Evolutionary conservation across 2,329 filamentous ascomycete species (phyloP).

Genomic region (Septoria petroselini): DNA sequence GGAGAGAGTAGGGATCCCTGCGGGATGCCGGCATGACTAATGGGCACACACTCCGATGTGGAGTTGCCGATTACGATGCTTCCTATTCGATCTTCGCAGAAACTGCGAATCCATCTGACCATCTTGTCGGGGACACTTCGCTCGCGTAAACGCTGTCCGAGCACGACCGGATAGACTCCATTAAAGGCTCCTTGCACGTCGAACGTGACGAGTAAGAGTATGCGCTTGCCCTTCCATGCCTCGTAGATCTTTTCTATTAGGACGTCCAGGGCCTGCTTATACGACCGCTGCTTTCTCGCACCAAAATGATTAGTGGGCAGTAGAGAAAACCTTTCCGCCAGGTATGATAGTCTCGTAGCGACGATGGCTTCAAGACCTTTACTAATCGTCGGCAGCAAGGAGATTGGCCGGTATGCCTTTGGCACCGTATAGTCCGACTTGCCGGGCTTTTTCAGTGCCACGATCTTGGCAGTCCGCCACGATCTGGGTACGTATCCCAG

Average conservation of each 20-base stretch:
- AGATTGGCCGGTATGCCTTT: constrained; percentile 33
- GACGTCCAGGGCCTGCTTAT: constrained; percentile 32
- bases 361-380: constrained; percentile 35
- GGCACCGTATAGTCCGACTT: constrained; percentile 33
- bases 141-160: background rate
- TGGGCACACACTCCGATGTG: background rate
- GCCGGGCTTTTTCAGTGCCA: background rate
- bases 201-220: background rate
- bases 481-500: background rate
- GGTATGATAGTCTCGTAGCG: constrained; percentile 23
- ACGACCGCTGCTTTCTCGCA: constrained; percentile 29
- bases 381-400: constrained; percentile 33
- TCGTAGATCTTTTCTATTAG: constrained; percentile 31
- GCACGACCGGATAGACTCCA: background rate
- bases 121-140: background rate
- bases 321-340: constrained; percentile 23
- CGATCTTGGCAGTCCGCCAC: background rate
- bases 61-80: background rate
- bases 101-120: background rate
- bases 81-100: background rate
- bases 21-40: background rate
- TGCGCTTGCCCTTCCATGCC: background rate
- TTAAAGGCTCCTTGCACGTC: constrained; percentile 5
- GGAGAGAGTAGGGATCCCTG: background rate
- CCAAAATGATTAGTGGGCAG: constrained; percentile 34